These are phyloP conservation scores for Pulicaria dysenterica DNA, from an alignment of 129 eudicot genomes.

Conservation along the genomic window DNA sequence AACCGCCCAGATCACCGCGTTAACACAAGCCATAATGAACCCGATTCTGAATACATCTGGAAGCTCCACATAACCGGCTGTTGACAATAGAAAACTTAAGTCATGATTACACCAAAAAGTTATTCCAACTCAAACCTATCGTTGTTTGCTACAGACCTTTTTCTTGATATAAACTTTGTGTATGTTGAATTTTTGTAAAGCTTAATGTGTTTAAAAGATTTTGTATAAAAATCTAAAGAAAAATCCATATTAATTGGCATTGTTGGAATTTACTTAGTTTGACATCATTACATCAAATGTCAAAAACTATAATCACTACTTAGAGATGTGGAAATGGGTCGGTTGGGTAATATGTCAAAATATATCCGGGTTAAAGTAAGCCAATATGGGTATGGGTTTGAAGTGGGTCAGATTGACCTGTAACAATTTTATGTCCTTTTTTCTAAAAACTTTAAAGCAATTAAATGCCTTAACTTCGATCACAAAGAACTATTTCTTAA, in stretches of 20 bases:
- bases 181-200: neutral
- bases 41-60: conserved; percentile 84
- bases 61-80: conserved; percentile 91
- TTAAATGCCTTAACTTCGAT: neutral
- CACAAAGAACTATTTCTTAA: neutral
- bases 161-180: neutral
- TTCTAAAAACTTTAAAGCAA: neutral
- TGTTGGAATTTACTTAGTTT: conserved; percentile 8
- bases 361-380: neutral
- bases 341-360: neutral
- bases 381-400: no score
- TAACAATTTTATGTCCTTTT: neutral
- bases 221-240: neutral
- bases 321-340: neutral
- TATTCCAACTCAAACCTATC: conserved; percentile 8
- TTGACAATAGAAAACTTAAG: conserved; percentile 25
- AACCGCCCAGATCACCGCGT: conserved; percentile 71
- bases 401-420: neutral
- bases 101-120: conserved; percentile 21
- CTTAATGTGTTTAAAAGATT: neutral
- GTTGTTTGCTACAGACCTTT: neutral
- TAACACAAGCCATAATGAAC: conserved; percentile 69
- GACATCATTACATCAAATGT: conserved; percentile 21
- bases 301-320: neutral
- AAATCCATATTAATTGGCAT: neutral